phyloP scores from a whole-genome alignment of 257 asterid species.

The Solanum microdontum region DNA sequence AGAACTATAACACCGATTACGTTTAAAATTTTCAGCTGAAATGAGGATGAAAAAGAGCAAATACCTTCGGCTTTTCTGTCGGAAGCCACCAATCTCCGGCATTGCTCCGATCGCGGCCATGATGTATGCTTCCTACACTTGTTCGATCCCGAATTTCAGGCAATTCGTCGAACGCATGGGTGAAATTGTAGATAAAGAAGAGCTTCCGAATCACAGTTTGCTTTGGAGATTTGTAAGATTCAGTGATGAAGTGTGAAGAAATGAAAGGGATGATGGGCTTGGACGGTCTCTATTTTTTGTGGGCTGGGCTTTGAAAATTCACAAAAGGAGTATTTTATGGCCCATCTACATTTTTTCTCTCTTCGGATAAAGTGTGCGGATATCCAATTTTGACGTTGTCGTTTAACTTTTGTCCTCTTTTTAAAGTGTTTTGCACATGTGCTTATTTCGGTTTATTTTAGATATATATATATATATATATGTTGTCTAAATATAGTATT shows the following conservation, averaged over 20 bases:
- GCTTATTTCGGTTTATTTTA: neutral
- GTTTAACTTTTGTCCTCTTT: neutral
- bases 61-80: neutral
- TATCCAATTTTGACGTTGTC: neutral
- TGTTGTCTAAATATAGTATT: neutral
- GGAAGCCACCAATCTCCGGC: neutral
- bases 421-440: neutral
- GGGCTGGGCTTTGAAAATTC: neutral
- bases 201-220: neutral
- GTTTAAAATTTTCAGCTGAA: neutral
- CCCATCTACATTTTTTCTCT: neutral
- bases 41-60: neutral
- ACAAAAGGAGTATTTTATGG: neutral
- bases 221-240: neutral
- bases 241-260: neutral
- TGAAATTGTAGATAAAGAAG: neutral
- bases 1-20: neutral
- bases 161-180: neutral
- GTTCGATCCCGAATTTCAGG: neutral
- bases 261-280: neutral
- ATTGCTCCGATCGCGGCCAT: constrained; percentile 2
- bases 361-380: neutral
- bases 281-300: neutral
- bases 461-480: neutral
- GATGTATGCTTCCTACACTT: neutral